These are phyloP conservation scores for Boechera divaricarpa DNA, from an alignment of 345 rosid species.

Conservation along the genomic window DNA sequence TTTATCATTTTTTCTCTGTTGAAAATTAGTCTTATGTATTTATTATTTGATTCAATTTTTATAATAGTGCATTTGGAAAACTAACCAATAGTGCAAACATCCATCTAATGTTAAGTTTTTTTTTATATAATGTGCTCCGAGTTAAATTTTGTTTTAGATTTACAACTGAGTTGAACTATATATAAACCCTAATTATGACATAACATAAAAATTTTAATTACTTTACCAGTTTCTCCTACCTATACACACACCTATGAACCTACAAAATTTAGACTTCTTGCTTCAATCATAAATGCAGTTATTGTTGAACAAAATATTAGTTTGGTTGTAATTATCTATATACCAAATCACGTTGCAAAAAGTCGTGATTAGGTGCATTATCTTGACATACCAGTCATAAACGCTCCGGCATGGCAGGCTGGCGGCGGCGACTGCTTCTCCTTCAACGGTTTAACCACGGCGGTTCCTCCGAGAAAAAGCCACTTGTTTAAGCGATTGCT, in stretches of 20 bases:
- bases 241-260: conserved; percentile 6
- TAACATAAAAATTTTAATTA: not conserved
- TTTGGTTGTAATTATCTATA: not conserved
- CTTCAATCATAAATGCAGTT: conserved; percentile 10
- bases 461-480: conserved; percentile 47
- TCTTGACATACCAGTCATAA: conserved; percentile 43
- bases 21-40: no score
- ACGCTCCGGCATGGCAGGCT: conserved; percentile 27
- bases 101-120: no score
- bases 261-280: conserved; percentile 2
- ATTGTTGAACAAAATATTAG: conserved; percentile 1
- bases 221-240: not conserved
- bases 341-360: not conserved
- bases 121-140: no score
- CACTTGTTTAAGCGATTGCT: conserved; percentile 53
- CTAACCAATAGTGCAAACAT: no score
- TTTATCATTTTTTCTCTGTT: no score
- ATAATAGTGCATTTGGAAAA: no score
- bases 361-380: conserved; percentile 8
- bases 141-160: no score
- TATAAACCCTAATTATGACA: conserved; percentile 7
- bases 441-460: conserved; percentile 46
- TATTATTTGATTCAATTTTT: no score
- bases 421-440: conserved; percentile 44
- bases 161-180: no score